Conservation (phyloP, 1,284 basidiomycete species). For the Ceratobasidium sp. region DNA sequence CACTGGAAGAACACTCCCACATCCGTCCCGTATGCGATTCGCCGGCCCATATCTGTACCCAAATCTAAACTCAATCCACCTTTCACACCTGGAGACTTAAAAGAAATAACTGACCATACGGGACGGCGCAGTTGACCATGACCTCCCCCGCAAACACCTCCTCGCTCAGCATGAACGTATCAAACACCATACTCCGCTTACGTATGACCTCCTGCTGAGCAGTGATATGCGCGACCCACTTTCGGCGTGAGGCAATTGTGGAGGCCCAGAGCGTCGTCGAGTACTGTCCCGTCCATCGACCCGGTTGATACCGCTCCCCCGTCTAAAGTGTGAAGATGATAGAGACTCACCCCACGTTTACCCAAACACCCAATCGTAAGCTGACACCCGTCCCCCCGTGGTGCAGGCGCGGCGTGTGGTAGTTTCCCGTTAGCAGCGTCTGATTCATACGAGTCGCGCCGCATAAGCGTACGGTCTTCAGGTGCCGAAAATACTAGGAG, state of each 20-base stretch:
- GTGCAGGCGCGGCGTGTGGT: slow-evolving; percentile 8
- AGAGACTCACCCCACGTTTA: slow-evolving; percentile 72
- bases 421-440: slow-evolving; percentile 24
- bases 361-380: slow-evolving; percentile 96
- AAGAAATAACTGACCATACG: slow-evolving; percentile 90
- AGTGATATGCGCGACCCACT: slow-evolving; percentile 94
- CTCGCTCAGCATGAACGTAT: slow-evolving; percentile 86
- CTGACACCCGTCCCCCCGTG: slow-evolving; percentile 85
- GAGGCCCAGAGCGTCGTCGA: slow-evolving; percentile 93
- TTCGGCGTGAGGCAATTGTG: slow-evolving; percentile 86
- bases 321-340: background rate
- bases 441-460: slow-evolving; percentile 45
- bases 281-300: slow-evolving; percentile 63
- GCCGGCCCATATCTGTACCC: no score
- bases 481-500: slow-evolving; percentile 87
- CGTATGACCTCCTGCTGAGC: slow-evolving; percentile 90
- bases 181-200: slow-evolving; percentile 89
- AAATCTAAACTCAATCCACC: slow-evolving; percentile 38
- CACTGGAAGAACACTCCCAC: slow-evolving; percentile 97
- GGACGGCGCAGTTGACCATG: slow-evolving; percentile 94
- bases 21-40: slow-evolving; percentile 97
- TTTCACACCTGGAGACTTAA: no score
- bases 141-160: slow-evolving; percentile 87
- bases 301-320: no score
- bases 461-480: slow-evolving; percentile 68